Percentiles rank a stretch among this genome's conserved stretches.
Conservation (phyloP, 2,329 filamentous ascomycete genomes). For the Pseudogymnoascus sp. region DNA sequence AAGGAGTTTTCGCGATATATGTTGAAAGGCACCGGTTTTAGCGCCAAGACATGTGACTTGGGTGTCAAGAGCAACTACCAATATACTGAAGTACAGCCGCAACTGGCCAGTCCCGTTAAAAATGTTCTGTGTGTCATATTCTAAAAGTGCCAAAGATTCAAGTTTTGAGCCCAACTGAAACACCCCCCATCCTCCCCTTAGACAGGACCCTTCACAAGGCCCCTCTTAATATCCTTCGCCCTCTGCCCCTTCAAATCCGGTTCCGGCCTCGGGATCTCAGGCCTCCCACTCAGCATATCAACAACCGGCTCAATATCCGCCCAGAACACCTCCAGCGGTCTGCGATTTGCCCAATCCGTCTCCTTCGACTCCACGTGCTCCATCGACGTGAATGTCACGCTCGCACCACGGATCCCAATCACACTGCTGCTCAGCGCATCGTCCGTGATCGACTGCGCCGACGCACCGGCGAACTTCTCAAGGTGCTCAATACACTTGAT, state of each 20-base stretch:
- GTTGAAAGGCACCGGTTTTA: neutral
- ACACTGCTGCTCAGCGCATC: slow-evolving; percentile 69
- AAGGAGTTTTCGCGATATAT: neutral
- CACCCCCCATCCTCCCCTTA: neutral
- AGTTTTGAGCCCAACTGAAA: neutral
- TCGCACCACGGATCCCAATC: slow-evolving; percentile 86
- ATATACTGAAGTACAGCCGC: neutral
- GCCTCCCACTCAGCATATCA: slow-evolving; percentile 72
- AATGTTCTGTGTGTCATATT: neutral
- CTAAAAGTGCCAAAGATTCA: neutral
- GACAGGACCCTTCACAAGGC: slow-evolving; percentile 26
- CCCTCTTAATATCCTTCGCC: slow-evolving; percentile 55
- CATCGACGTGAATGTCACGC: slow-evolving; percentile 81
- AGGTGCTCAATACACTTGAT: slow-evolving; percentile 93
- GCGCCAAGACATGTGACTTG: neutral
- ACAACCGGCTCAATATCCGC: slow-evolving; percentile 69
- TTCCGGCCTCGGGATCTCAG: slow-evolving; percentile 38
- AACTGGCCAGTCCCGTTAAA: neutral
- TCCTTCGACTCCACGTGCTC: slow-evolving; percentile 69
- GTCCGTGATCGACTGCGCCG: slow-evolving; percentile 57
- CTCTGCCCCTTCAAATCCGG: slow-evolving; percentile 40
- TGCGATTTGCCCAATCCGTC: slow-evolving; percentile 87
- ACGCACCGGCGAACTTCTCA: slow-evolving; percentile 63
- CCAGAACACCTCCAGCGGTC: slow-evolving; percentile 84
- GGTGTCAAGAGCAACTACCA: neutral